A percentile compares a stretch with the other conserved stretches of the same genome.
Conservation (phyloP, 2,329 filamentous ascomycete genomes). For the Malbranchea zuffiana region DNA sequence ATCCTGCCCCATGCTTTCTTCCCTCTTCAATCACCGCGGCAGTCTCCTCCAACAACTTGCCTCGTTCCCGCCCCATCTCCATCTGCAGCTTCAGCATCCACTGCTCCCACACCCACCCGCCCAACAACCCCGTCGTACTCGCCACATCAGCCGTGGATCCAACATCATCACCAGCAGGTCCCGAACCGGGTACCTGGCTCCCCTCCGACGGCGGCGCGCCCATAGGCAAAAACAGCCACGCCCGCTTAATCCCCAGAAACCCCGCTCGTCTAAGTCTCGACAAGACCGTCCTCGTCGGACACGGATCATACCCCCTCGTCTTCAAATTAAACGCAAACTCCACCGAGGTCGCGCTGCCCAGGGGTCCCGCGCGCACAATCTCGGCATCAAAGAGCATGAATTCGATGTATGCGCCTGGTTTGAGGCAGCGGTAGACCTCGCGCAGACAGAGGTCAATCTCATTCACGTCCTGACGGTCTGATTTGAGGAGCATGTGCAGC, state of each 20-base stretch:
- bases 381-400: constrained; percentile 85
- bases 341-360: constrained; percentile 70
- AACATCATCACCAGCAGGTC: constrained; percentile 41
- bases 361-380: constrained; percentile 70
- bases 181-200: constrained; percentile 19
- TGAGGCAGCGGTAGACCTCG: constrained; percentile 83
- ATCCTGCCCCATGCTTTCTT: constrained; percentile 46
- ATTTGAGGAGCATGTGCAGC: constrained; percentile 72
- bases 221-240: constrained; percentile 83
- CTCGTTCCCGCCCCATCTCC: constrained; percentile 62
- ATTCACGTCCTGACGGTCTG: constrained; percentile 53
- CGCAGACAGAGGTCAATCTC: constrained; percentile 78
- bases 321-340: constrained; percentile 87
- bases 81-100: constrained; percentile 84
- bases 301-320: constrained; percentile 79
- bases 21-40: constrained; percentile 50
- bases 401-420: constrained; percentile 86
- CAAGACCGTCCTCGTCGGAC: constrained; percentile 71
- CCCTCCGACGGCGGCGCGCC: constrained; percentile 35
- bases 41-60: constrained; percentile 44
- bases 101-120: constrained; percentile 87
- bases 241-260: constrained; percentile 69
- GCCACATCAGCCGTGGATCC: constrained; percentile 63
- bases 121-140: constrained; percentile 67
- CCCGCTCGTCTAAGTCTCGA: constrained; percentile 61